phyloP scores from a whole-genome alignment of 73 alveolate species.

The Paramecium biaurelia region DNA sequence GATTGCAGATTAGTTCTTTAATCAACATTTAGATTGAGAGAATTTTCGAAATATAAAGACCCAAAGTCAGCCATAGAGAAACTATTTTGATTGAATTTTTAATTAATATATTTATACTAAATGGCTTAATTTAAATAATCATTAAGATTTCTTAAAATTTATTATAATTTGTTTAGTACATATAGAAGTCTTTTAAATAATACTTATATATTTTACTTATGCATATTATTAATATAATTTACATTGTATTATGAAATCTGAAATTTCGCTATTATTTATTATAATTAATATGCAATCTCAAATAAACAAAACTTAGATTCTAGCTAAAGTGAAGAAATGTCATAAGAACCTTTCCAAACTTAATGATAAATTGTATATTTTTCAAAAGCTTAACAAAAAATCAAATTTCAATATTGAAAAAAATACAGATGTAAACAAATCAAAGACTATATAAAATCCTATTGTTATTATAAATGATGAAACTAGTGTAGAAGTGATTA shows the following conservation, averaged over 20 bases:
- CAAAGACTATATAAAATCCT: not conserved
- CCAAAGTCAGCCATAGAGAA: conserved; percentile 13
- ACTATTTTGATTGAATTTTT: not conserved
- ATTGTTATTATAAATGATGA: not conserved
- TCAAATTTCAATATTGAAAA: not conserved
- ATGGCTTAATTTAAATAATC: not conserved
- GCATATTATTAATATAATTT: not conserved
- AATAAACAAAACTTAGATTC: not conserved
- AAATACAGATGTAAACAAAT: not conserved
- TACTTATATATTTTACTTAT: no score
- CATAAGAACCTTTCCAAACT: not conserved
- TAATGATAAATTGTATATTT: not conserved
- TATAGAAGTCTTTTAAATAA: not conserved
- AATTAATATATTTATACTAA: not conserved
- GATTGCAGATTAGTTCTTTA: not conserved
- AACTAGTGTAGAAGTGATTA: not conserved
- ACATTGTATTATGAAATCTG: not conserved
- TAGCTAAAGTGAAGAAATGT: not conserved
- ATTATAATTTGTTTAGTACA: not conserved
- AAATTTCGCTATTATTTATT: not conserved
- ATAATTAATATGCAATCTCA: not conserved
- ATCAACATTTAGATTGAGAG: not conserved
- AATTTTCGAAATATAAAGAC: not conserved
- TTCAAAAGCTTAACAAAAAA: not conserved
- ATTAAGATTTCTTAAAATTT: no score